Percentiles rank a stretch among this genome's conserved stretches.
phyloP scores from a whole-genome alignment of 306 rosid species.

The Fragaria ananassa region DNA sequence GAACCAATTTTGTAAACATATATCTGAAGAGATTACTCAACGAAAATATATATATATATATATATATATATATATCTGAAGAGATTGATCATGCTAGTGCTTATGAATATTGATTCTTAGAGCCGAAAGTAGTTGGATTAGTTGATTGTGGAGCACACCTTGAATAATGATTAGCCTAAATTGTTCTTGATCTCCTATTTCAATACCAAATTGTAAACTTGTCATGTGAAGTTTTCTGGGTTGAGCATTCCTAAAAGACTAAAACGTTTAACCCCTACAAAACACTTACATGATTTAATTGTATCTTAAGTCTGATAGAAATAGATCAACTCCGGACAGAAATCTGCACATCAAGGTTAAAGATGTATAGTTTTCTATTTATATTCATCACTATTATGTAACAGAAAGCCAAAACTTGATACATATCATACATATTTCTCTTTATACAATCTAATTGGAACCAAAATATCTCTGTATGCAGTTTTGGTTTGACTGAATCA shows the following conservation, averaged over 20 bases:
- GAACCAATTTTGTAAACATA: neutral
- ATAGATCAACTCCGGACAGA: neutral
- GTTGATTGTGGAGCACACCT: neutral
- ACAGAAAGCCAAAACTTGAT: constrained; percentile 30
- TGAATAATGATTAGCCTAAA: neutral
- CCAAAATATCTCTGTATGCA: constrained; percentile 16
- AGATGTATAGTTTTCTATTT: constrained; percentile 1
- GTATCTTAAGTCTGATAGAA: neutral
- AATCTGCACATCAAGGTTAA: neutral
- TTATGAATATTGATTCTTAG: neutral
- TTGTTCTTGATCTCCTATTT: neutral
- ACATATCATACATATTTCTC: constrained; percentile 23
- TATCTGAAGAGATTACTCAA: neutral
- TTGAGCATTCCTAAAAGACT: neutral
- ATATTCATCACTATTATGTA: constrained; percentile 24
- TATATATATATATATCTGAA: neutral
- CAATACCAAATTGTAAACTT: neutral
- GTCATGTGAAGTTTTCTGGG: neutral
- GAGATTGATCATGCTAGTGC: neutral
- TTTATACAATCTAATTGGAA: constrained; percentile 30
- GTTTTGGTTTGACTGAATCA: constrained; percentile 29
- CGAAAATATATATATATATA: too few species aligned
- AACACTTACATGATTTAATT: neutral
- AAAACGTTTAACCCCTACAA: neutral
- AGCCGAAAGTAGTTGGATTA: neutral